Base-by-base conservation (phyloP, 208 protist genomes). In the Cochliopodium minus region DNA sequence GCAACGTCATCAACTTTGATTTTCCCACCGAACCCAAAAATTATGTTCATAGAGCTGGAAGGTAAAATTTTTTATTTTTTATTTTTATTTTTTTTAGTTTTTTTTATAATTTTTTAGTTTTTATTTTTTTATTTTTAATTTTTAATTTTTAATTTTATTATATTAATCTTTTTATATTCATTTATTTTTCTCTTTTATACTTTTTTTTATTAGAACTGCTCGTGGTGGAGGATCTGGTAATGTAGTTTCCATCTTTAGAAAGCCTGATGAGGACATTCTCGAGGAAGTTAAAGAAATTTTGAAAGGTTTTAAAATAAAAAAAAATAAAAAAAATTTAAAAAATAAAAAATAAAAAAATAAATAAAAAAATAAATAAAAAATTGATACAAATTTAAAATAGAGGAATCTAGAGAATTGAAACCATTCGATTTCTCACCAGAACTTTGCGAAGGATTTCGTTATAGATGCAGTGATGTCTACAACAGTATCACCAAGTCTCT, bases 21-120 rank as follows among this genome's bases (percentile, higher is more conserved):
- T 81, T 91, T n/a, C 81, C 92, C 25, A 57, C 74, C 43, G 70
- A 66, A 32, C 65, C 85, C 29, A 81, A 84, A 20, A 74, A 76
- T 25, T 97, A 97, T 74, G 82, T 88, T 20, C 92, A 97, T 66
- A 80, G 91, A 40, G 77, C 93, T 33, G 92, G 92, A n/a, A n/a
- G n/a, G n/a, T n/a, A n/a, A n/a, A n/a, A n/a, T n/a, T n/a, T n/a
- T n/a, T n/a, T n/a, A n/a, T n/a, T n/a, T n/a, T n/a, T n/a, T n/a
- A n/a, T n/a, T n/a, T n/a, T n/a, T n/a, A n/a, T n/a, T n/a, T n/a
- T n/a, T n/a, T n/a, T n/a, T n/a, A n/a, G n/a, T n/a, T n/a, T n/a
- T n/a, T n/a, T n/a, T n/a, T n/a, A n/a, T n/a, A n/a, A n/a, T n/a
- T n/a, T n/a, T n/a, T 43, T 81, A 91, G 28, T 88, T 85, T 1